These are phyloP conservation scores for Fusarium coicis DNA, from an alignment of 2,329 filamentous ascomycete species.

Conservation along the genomic window DNA sequence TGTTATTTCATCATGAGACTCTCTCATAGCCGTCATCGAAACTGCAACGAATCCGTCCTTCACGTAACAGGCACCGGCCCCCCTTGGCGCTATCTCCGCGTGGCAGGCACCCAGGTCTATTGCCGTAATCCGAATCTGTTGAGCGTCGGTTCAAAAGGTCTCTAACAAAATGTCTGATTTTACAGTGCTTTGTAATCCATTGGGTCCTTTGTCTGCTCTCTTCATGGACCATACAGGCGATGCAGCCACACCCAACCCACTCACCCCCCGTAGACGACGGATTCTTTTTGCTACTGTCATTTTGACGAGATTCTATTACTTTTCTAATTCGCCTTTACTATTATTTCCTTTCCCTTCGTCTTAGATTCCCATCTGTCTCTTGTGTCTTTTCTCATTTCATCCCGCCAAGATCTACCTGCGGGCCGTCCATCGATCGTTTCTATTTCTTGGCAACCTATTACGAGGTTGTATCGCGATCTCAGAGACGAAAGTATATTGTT, in stretches of 20 bases:
- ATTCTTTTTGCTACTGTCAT: slow-evolving; percentile 21
- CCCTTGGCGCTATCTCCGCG: slow-evolving; percentile 21
- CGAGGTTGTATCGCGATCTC: slow-evolving; percentile 11
- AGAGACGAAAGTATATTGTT: slow-evolving; percentile 14
- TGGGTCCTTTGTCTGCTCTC: slow-evolving; percentile 11
- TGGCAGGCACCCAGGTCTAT: slow-evolving; percentile 10
- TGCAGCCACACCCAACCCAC: slow-evolving; percentile 29
- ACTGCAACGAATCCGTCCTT: slow-evolving; percentile 2
- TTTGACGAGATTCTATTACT: slow-evolving; percentile 23
- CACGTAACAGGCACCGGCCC: neutral
- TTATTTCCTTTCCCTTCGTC: slow-evolving; percentile 13
- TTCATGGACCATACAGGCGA: slow-evolving; percentile 12
- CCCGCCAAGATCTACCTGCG: slow-evolving; percentile 11
- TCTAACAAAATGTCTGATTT: neutral
- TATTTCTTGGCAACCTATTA: slow-evolving; percentile 8
- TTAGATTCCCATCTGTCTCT: slow-evolving; percentile 2
- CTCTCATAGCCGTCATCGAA: slow-evolving; percentile 27
- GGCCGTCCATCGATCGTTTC: slow-evolving; percentile 2
- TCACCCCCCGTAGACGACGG: neutral
- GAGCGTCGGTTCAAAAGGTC: neutral
- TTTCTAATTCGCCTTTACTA: slow-evolving; percentile 5
- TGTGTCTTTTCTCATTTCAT: neutral
- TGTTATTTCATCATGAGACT: neutral
- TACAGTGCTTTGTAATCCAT: slow-evolving; percentile 38
- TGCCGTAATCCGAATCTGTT: slow-evolving; percentile 34